These are phyloP conservation scores for Penicillium malachiteum DNA, from an alignment of 495 filamentous ascomycete genomes.

Conservation along the genomic window DNA sequence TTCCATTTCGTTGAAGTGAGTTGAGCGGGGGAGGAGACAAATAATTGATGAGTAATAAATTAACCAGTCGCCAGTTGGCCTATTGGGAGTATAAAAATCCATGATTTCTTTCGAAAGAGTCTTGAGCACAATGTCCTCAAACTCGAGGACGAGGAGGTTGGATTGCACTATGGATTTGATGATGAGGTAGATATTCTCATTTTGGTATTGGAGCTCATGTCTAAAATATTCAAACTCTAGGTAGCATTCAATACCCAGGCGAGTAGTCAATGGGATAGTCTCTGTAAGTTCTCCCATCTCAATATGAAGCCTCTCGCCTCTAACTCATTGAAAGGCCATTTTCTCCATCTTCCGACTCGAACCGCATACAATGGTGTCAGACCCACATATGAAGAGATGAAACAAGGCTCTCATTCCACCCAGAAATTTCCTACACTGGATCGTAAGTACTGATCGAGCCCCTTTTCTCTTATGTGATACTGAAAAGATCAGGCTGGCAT, in stretches of 20 bases:
- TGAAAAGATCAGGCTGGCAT: slow-evolving; percentile 29
- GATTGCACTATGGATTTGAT: slow-evolving; percentile 35
- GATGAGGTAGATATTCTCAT: slow-evolving; percentile 29
- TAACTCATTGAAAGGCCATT: slow-evolving; percentile 15
- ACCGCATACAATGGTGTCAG: slow-evolving; percentile 54
- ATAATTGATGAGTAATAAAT: no score
- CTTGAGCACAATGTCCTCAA: slow-evolving; percentile 50
- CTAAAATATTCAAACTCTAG: slow-evolving; percentile 9
- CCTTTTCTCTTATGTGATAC: not conserved
- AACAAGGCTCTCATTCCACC: slow-evolving; percentile 6
- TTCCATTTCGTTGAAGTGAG: slow-evolving; percentile 60
- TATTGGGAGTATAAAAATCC: slow-evolving; percentile 45
- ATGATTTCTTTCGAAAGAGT: slow-evolving; percentile 50
- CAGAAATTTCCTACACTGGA: slow-evolving; percentile 25
- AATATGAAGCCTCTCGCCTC: not conserved
- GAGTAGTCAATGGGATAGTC: slow-evolving; percentile 41
- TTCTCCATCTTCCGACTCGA: slow-evolving; percentile 44
- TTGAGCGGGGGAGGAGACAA: not conserved
- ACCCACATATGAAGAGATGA: slow-evolving; percentile 42
- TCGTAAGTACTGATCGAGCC: slow-evolving; percentile 1
- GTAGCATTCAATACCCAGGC: slow-evolving; percentile 52
- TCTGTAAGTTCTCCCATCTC: slow-evolving; percentile 24
- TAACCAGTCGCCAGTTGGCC: slow-evolving; percentile 27
- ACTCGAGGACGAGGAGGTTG: slow-evolving; percentile 33
- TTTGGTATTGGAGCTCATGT: not conserved